Conservation (phyloP, 805 yeast species). For the Myxozyma nipponensis region DNA sequence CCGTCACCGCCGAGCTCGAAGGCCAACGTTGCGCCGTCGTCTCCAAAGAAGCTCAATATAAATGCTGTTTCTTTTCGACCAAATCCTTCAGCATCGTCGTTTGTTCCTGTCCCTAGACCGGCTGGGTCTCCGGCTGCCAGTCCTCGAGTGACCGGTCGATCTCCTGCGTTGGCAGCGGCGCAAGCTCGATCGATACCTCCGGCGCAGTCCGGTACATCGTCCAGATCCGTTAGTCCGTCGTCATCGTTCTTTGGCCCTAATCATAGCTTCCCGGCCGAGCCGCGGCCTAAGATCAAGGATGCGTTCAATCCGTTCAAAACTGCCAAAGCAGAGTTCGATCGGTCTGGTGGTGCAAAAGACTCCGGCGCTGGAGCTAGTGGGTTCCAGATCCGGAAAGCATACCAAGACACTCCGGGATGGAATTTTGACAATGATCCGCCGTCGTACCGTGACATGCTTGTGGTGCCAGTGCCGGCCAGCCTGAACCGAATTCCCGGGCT, state of each 20-base stretch:
- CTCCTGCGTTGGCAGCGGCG: slow-evolving; percentile 6
- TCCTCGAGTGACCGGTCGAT: slow-evolving; percentile 1
- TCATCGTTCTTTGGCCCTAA: slow-evolving; percentile 17
- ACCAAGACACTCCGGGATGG: slow-evolving; percentile 23
- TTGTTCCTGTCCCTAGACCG: slow-evolving; percentile 47
- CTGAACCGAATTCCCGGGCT: slow-evolving; percentile 13
- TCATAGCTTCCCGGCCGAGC: slow-evolving; percentile 6
- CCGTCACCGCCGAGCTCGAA: slow-evolving; percentile 18
- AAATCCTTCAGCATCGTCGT: slow-evolving; percentile 65
- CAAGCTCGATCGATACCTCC: slow-evolving; percentile 12
- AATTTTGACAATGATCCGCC: slow-evolving; percentile 4
- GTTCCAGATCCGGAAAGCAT: slow-evolving; percentile 18
- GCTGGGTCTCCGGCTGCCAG: slow-evolving; percentile 4
- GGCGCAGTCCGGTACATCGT: slow-evolving; percentile 3
- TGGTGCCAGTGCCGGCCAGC: slow-evolving; percentile 15
- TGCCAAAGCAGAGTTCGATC: slow-evolving; percentile 22
- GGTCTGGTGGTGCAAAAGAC: slow-evolving; percentile 14
- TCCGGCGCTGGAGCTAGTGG: slow-evolving; percentile 13
- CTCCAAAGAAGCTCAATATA: slow-evolving; percentile 53
- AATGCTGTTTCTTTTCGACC: slow-evolving; percentile 61
- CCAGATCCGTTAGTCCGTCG: slow-evolving; percentile 18
- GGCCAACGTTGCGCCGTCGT: slow-evolving; percentile 20
- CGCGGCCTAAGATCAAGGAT: slow-evolving; percentile 10
- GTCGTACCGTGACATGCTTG: slow-evolving; percentile 12
- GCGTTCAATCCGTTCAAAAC: slow-evolving; percentile 24